These are phyloP conservation scores for Cajanus cajan DNA, from an alignment of 306 rosid species.

Conservation along the genomic window DNA sequence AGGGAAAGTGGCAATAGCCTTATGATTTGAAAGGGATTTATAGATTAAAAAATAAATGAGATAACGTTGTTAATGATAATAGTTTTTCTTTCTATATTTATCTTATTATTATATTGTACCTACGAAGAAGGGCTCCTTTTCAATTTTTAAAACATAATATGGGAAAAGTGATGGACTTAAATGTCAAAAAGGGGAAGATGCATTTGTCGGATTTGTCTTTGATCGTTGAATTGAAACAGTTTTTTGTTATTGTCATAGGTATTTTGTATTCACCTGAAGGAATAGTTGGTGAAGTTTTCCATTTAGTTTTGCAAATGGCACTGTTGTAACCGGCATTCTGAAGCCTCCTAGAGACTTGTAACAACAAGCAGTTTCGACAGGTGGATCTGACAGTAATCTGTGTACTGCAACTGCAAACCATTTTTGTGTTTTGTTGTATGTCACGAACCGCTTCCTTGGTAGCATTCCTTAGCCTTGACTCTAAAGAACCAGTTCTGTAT, in stretches of 20 bases:
- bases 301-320: slow-evolving; percentile 79
- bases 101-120: background rate
- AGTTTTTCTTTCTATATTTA: background rate
- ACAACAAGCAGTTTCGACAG: slow-evolving; percentile 63
- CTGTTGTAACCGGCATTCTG: slow-evolving; percentile 48
- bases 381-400: slow-evolving; percentile 22
- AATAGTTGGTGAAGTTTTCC: slow-evolving; percentile 57
- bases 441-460: slow-evolving; percentile 55
- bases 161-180: background rate
- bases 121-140: background rate
- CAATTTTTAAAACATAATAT: background rate
- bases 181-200: background rate
- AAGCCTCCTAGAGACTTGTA: slow-evolving; percentile 55
- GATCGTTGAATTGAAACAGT: too few species aligned
- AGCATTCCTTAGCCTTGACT: slow-evolving; percentile 55
- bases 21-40: slow-evolving; percentile 6
- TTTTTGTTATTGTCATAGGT: background rate
- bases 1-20: background rate
- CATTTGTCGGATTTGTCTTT: background rate
- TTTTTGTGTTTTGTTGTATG: slow-evolving; percentile 27
- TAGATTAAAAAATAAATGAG: background rate
- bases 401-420: slow-evolving; percentile 58
- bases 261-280: slow-evolving; percentile 67
- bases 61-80: background rate
- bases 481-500: slow-evolving; percentile 51